phyloP scores from a whole-genome alignment of 1,284 basidiomycete genomes.

The Xerocomus minutiporus region DNA sequence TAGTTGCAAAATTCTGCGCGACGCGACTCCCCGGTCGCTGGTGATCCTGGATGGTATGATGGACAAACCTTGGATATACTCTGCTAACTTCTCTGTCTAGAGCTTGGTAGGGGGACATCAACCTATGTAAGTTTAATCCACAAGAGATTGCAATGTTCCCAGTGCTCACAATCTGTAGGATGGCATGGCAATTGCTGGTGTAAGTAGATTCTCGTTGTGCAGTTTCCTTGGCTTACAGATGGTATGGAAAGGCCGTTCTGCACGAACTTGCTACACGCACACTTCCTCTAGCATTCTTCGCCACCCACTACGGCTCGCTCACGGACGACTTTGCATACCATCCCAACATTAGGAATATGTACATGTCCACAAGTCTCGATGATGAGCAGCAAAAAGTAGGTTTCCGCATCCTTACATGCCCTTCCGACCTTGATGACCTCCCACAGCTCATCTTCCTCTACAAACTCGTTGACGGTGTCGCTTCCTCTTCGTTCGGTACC shows the following conservation, averaged over 20 bases:
- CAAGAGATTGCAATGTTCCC: slow-evolving; percentile 19
- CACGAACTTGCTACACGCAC: slow-evolving; percentile 91
- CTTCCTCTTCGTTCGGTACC: slow-evolving; percentile 89
- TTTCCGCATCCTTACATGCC: not conserved
- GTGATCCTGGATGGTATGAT: slow-evolving; percentile 89
- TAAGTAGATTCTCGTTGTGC: slow-evolving; percentile 33
- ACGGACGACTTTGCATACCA: slow-evolving; percentile 88
- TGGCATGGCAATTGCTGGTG: slow-evolving; percentile 92
- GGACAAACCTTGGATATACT: not conserved
- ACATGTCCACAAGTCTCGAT: slow-evolving; percentile 91
- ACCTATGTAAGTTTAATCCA: slow-evolving; percentile 58
- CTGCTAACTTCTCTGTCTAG: slow-evolving; percentile 38
- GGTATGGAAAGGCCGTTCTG: slow-evolving; percentile 65
- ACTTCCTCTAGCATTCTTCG: slow-evolving; percentile 79
- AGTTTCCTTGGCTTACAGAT: slow-evolving; percentile 7
- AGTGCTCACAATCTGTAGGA: slow-evolving; percentile 48
- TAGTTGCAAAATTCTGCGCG: slow-evolving; percentile 86
- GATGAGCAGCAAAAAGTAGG: slow-evolving; percentile 80
- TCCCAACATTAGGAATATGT: slow-evolving; percentile 88
- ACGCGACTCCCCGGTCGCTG: slow-evolving; percentile 87
- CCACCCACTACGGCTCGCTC: slow-evolving; percentile 83
- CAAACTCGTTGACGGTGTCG: slow-evolving; percentile 86
- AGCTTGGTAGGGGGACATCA: slow-evolving; percentile 85
- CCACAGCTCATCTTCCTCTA: slow-evolving; percentile 84
- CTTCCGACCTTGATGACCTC: not conserved